Evolutionary conservation across 768 basidiomycete genomes (phyloP).

Genomic region (Multifurca ochricompacta): DNA sequence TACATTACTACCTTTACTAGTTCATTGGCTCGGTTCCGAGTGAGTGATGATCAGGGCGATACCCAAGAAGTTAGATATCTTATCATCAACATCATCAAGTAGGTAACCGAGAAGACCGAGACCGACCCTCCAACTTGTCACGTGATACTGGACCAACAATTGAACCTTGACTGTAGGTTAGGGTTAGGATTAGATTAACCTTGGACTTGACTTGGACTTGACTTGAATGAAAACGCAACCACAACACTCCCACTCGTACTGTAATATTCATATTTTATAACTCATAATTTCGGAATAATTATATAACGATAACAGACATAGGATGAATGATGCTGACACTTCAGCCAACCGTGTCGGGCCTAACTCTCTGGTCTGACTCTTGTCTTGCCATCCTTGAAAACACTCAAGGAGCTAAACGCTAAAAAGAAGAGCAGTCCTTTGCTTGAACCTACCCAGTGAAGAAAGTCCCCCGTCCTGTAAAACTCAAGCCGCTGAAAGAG

Average conservation of each 20-base stretch:
- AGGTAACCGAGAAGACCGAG: neutral
- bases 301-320: neutral
- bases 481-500: conserved; percentile 74
- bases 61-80: too few relatives aligned
- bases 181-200: neutral
- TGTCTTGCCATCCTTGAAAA: conserved; percentile 59
- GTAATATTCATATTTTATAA: neutral
- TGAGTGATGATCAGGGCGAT: neutral
- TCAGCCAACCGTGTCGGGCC: conserved; percentile 3
- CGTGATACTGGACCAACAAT: neutral
- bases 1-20: too few relatives aligned
- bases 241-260: neutral
- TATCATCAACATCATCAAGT: too few relatives aligned
- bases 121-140: neutral
- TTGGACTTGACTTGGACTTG: too few relatives aligned
- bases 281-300: too few relatives aligned
- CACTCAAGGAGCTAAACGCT: conserved; percentile 48
- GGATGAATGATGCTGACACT: conserved; percentile 4
- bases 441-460: conserved; percentile 22
- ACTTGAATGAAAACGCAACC: too few relatives aligned
- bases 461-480: conserved; percentile 48
- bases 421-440: conserved; percentile 36
- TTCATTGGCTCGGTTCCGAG: neutral
- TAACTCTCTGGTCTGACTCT: conserved; percentile 48
- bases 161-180: neutral